phyloP scores from a whole-genome alignment of 805 yeast species.

The Yarrowia sp. region DNA sequence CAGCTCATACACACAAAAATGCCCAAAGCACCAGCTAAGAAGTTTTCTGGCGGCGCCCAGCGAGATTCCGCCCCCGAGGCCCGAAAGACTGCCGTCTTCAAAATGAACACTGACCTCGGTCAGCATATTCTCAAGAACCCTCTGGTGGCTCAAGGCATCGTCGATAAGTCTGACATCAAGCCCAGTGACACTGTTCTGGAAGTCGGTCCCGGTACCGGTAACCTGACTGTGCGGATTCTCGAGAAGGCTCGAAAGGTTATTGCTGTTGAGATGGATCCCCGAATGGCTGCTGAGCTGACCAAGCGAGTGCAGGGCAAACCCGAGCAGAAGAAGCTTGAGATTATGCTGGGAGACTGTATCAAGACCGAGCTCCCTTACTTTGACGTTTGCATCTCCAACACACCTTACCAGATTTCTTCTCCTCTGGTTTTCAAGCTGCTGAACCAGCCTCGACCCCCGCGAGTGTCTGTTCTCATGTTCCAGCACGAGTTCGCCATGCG shows the following conservation, averaged over 20 bases:
- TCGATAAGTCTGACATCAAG: conserved; percentile 88
- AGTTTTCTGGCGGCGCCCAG: conserved; percentile 26
- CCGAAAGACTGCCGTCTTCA: conserved; percentile 60
- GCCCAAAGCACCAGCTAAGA: conserved; percentile 27
- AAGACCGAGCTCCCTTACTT: conserved; percentile 92
- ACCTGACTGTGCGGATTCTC: conserved; percentile 84
- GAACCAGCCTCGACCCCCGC: conserved; percentile 89
- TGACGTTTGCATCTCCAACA: conserved; percentile 93
- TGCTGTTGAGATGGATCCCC: conserved; percentile 98
- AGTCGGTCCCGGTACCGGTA: conserved; percentile 99
- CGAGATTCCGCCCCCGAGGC: conserved; percentile 28
- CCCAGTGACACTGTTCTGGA: conserved; percentile 93
- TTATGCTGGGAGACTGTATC: conserved; percentile 92
- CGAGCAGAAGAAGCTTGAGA: conserved; percentile 84
- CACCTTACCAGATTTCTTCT: conserved; percentile 96
- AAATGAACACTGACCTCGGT: conserved; percentile 94
- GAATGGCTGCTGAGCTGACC: conserved; percentile 98
- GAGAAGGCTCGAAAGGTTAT: conserved; percentile 92
- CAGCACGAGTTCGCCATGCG: conserved; percentile 96
- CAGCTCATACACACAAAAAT: not conserved
- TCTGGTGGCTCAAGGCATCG: conserved; percentile 95
- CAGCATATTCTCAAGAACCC: conserved; percentile 97
- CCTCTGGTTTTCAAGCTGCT: conserved; percentile 91
- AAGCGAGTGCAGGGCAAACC: conserved; percentile 98
- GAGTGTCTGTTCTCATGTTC: conserved; percentile 94